Evolutionary conservation across 2,329 filamentous ascomycete genomes (phyloP), one percentile per base, ranked within the genome.

Genomic region (Macrophomina tecta): DNA sequence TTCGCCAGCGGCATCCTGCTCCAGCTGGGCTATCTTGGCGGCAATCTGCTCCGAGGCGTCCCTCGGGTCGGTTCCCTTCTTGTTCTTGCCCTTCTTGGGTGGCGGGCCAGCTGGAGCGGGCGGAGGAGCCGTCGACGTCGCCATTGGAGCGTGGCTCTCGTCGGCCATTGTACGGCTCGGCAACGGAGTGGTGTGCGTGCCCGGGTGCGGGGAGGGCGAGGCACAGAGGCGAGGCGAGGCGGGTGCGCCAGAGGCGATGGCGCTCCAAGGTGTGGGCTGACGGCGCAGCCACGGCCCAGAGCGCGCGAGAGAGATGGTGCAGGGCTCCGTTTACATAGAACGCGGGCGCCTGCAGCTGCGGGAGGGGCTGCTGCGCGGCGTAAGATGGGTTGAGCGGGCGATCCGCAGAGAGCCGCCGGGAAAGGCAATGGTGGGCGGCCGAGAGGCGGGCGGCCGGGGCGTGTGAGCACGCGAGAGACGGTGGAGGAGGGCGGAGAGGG

Each of bases 1-100:
- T 78, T 97, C 94, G 68, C 93, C 92, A 11, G 93, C 93, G 60
- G 91, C 92, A 84, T 97, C 94, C 69, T 93, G 91, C 79, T 99
- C 95, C 68, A 99, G 84, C 82, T 98, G 95, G 28, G 93, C 94
- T 76, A 99, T 97, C 76, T 96, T 93, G 69, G 94, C 93, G 69
- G 94, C 91, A 62, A 99, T 87, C 70, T 97, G 86, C 80, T 97
- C 96, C 69, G 93, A 93, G 55, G 94, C 93, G 80, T 98, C 95
- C 73, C 88, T 92, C 23, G 92, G 91, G 77, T 97, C 94, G 70
- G 92, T 82, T 56, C 56, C 63, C 82, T 96, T 97, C 82, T 96
- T 97, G 72, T 86, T 88, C 82, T 96, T 97, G 66, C 85, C 87
- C 81, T 95, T 95, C 82, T 93, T 95, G 66, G 83, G 81, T 66